Evolutionary conservation across 1,139 yeast genomes (phyloP).

Genomic region (Candida sanyaensis): DNA sequence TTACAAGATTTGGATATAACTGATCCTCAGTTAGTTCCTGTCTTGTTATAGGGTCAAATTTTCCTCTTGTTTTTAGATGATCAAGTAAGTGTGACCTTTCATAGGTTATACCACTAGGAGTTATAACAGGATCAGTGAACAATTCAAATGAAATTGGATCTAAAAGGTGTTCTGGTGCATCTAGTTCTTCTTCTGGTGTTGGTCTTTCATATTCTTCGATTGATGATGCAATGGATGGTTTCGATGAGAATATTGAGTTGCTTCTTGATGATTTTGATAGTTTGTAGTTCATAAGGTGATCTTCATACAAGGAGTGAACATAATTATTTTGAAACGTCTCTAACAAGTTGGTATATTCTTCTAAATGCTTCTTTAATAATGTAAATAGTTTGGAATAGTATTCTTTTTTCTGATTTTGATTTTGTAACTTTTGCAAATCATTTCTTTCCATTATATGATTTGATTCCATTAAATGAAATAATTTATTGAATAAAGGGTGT

Average conservation of each 20-base stretch:
- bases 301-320: slow-evolving; percentile 15
- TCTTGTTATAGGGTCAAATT: slow-evolving; percentile 26
- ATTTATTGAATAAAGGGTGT: slow-evolving; percentile 19
- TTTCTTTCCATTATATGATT: slow-evolving; percentile 19
- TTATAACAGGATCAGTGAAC: slow-evolving; percentile 49
- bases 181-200: slow-evolving; percentile 18
- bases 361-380: slow-evolving; percentile 18
- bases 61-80: slow-evolving; percentile 17
- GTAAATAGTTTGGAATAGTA: slow-evolving; percentile 19
- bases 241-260: slow-evolving; percentile 8
- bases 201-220: slow-evolving; percentile 2
- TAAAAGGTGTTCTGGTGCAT: slow-evolving; percentile 42
- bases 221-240: slow-evolving; percentile 3
- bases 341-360: slow-evolving; percentile 21
- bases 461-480: slow-evolving; percentile 20
- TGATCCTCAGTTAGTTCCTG: slow-evolving; percentile 36
- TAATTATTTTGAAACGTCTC: slow-evolving; percentile 25
- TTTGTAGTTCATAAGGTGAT: slow-evolving; percentile 5
- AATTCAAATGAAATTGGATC: slow-evolving; percentile 52
- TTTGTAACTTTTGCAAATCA: slow-evolving; percentile 15
- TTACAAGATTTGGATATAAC: slow-evolving; percentile 43
- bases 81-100: slow-evolving; percentile 29
- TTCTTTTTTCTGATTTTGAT: slow-evolving; percentile 9
- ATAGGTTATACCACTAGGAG: slow-evolving; percentile 51
- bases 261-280: slow-evolving; percentile 6